Conservation (phyloP, 306 rosid species). For the Carpinus fangiana region DNA sequence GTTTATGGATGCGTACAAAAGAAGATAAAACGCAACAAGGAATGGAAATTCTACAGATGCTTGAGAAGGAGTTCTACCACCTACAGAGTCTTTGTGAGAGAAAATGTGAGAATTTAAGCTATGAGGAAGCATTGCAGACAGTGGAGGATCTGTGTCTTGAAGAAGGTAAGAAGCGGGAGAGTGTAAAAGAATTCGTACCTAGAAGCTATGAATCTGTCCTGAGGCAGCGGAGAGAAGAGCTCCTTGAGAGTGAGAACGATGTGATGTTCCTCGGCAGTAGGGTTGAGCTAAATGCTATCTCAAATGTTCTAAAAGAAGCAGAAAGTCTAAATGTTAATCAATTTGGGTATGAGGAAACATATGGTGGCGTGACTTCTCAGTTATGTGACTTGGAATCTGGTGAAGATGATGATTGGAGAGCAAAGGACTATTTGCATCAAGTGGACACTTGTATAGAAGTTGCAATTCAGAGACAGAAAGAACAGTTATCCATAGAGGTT, state of each 20-base stretch:
- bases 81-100: slow-evolving; percentile 79
- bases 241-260: slow-evolving; percentile 68
- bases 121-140: slow-evolving; percentile 78
- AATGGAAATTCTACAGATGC: slow-evolving; percentile 64
- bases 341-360: slow-evolving; percentile 67
- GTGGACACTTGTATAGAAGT: slow-evolving; percentile 75
- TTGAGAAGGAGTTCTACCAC: slow-evolving; percentile 82
- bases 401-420: slow-evolving; percentile 86
- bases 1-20: slow-evolving; percentile 64
- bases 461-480: slow-evolving; percentile 86
- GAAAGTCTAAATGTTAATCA: slow-evolving; percentile 67
- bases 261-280: slow-evolving; percentile 46
- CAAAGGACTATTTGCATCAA: slow-evolving; percentile 73
- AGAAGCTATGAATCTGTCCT: slow-evolving; percentile 72
- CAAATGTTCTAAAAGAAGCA: slow-evolving; percentile 81
- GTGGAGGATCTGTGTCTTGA: slow-evolving; percentile 86
- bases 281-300: slow-evolving; percentile 70
- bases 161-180: slow-evolving; percentile 80
- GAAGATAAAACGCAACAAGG: slow-evolving; percentile 76
- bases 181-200: slow-evolving; percentile 56
- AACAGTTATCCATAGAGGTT: slow-evolving; percentile 81
- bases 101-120: slow-evolving; percentile 69
- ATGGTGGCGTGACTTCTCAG: slow-evolving; percentile 63
- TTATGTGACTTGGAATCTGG: slow-evolving; percentile 85
- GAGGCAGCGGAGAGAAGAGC: slow-evolving; percentile 78